Evolutionary conservation across 805 yeast species (phyloP).

Genomic region (Ogataea nitratoaversa): DNA sequence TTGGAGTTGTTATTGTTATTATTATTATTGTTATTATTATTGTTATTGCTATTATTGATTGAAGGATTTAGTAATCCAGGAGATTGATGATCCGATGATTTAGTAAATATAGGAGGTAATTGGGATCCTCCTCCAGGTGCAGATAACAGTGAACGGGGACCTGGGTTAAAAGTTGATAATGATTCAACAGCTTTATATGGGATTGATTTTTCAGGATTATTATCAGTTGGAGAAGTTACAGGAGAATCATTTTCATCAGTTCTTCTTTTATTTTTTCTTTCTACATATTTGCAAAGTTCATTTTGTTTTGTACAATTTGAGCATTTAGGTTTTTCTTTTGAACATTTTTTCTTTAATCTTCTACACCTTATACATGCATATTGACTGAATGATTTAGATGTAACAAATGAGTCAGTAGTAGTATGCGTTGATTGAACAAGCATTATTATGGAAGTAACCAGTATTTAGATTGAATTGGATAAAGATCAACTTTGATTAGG

Average conservation of each 20-base stretch:
- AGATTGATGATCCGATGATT: neutral
- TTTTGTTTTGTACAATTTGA: conserved; percentile 37
- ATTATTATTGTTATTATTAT: no score
- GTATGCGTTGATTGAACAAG: neutral
- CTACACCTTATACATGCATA: conserved; percentile 45
- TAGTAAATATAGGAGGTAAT: neutral
- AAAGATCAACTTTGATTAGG: no score
- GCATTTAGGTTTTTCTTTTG: conserved; percentile 41
- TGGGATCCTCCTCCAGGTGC: conserved; percentile 2
- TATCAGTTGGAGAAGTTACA: neutral
- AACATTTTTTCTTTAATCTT: conserved; percentile 45
- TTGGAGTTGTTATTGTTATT: no score
- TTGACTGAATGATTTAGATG: conserved; percentile 9
- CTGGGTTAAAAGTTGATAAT: neutral
- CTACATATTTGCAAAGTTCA: conserved; percentile 40
- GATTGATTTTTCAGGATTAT: neutral
- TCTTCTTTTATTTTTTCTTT: conserved; percentile 28
- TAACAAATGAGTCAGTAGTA: neutral
- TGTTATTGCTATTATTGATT: no score
- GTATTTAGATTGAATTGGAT: no score
- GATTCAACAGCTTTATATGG: neutral
- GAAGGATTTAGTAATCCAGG: no score
- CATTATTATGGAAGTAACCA: no score
- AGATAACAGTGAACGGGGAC: conserved; percentile 3
- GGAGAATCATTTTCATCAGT: conserved; percentile 14